Evolutionary conservation across 768 basidiomycete genomes (phyloP), one percentile per base, ranked within the genome.

Genomic region (Amanita rubescens): DNA sequence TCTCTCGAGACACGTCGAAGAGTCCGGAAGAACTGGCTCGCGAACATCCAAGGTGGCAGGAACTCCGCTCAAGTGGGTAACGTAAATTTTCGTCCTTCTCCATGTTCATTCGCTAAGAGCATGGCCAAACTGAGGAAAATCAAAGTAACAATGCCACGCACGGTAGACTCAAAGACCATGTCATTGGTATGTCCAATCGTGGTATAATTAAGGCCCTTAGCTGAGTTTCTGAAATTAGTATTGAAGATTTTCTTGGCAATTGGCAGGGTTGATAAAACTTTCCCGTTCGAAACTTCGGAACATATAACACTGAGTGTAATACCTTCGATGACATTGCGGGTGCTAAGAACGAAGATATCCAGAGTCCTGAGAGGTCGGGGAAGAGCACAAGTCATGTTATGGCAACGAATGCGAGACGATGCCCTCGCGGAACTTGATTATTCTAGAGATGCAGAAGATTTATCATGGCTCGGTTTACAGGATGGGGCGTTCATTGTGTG

Each of bases 381-480:
- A 55, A 57, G 65, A 7, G 63, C 64, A 34, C 65, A 61, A 33
- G 59, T 82, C 17, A 62, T 61, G 44, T 60, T 90, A 30, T 89
- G 83, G 81, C 63, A 85, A 39, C 69, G 69, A 41, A 75, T 86
- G 73, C 64, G 67, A 17, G 76, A 83, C 59, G 73, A 73, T 27
- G 51, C 65, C 2, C 68, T 80, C 25, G 68, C 71, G 22, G 71
- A 74, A 49, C 67, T 92, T 27, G 71, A 71, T 17, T 54, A 53
- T n/a, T 69, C 75, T 24, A 61, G 76, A 25, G 81, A 86, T 47
- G 58, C 64, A 11, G 77, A 76, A 51, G 76, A 81, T 49, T 63
- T 90, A 38, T 79, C 75, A 55, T 90, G 87, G 86, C 78, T 84
- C 62, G 88, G 90, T 5, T 62, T 91, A 34, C 85, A 89, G 54